Evolutionary conservation across 768 basidiomycete genomes (phyloP).

Genomic region (Tephrocybe sp.): DNA sequence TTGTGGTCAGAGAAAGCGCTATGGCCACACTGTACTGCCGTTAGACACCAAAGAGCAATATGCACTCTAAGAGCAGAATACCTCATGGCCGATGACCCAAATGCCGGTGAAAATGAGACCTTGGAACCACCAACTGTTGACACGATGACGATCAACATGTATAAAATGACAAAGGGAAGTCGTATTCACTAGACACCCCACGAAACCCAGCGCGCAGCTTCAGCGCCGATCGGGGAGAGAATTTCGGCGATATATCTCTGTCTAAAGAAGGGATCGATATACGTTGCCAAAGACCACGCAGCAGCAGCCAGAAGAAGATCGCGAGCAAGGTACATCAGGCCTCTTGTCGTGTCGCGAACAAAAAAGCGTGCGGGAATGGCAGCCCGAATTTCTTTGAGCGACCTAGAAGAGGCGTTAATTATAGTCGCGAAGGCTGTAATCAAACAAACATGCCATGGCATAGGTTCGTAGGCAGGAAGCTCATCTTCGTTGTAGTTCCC

Average conservation of each 20-base stretch:
- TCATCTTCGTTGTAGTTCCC: slow-evolving; percentile 36
- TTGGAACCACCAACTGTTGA: slow-evolving; percentile 59
- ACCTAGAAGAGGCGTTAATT: slow-evolving; percentile 26
- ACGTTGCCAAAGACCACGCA: slow-evolving; percentile 41
- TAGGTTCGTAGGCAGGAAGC: slow-evolving; percentile 43
- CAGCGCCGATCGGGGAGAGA: slow-evolving; percentile 35
- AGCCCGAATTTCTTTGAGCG: slow-evolving; percentile 48
- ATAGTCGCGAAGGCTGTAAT: background rate
- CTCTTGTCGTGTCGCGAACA: slow-evolving; percentile 37
- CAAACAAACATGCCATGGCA: slow-evolving; percentile 40
- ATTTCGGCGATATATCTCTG: slow-evolving; percentile 17
- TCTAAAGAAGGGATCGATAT: slow-evolving; percentile 44
- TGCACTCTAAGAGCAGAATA: slow-evolving; percentile 19
- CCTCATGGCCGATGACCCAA: slow-evolving; percentile 63
- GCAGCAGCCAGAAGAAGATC: slow-evolving; percentile 44
- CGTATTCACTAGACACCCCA: slow-evolving; percentile 48
- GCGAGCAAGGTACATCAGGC: slow-evolving; percentile 42
- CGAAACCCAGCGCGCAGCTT: slow-evolving; percentile 38
- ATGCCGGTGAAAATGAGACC: slow-evolving; percentile 58
- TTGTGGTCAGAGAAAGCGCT: slow-evolving; percentile 53
- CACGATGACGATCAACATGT: slow-evolving; percentile 3
- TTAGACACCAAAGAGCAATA: slow-evolving; percentile 1
- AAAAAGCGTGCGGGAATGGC: slow-evolving; percentile 49
- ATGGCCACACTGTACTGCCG: slow-evolving; percentile 46
- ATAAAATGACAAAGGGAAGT: background rate